Percentiles rank a stretch among this genome's conserved stretches.
Conservation (phyloP, 1,139 yeast genomes). For the Magnusiomyces magnusii region DNA sequence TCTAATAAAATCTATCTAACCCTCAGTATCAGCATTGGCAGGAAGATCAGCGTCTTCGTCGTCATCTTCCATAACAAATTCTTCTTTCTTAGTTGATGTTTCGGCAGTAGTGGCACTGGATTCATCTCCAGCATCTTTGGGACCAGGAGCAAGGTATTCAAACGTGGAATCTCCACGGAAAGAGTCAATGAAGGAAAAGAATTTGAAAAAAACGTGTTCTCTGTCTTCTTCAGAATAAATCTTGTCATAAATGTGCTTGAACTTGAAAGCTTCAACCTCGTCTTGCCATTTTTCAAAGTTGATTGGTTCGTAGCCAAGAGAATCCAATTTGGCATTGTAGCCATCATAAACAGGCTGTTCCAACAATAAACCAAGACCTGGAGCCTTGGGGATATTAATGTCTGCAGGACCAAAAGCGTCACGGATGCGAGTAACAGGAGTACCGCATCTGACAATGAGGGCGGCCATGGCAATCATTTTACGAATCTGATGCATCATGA, state of each 20-base stretch:
- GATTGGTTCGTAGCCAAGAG: constrained; percentile 73
- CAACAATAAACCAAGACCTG: constrained; percentile 83
- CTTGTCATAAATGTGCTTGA: constrained; percentile 82
- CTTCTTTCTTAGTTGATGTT: background rate
- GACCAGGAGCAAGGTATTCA: constrained; percentile 40
- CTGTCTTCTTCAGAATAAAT: constrained; percentile 82
- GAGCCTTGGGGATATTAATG: constrained; percentile 94
- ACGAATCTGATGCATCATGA: constrained; percentile 96
- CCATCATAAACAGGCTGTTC: constrained; percentile 92
- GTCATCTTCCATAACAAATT: constrained; percentile 5
- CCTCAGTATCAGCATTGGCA: constrained; percentile 6
- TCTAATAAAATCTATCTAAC: background rate
- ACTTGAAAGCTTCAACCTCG: constrained; percentile 80
- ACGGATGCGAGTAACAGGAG: constrained; percentile 67
- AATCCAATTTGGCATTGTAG: constrained; percentile 62
- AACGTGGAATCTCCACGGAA: constrained; percentile 57
- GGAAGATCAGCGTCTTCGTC: constrained; percentile 8
- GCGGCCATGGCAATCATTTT: constrained; percentile 98
- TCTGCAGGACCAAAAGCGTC: constrained; percentile 70
- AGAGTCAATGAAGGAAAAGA: constrained; percentile 80
- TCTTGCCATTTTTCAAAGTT: constrained; percentile 58
- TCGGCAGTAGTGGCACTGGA: background rate
- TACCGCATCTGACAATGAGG: constrained; percentile 73
- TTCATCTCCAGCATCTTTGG: constrained; percentile 5
- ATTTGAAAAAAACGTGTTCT: constrained; percentile 83